Evolutionary conservation across 805 yeast genomes (phyloP).

Genomic region (Starmerella potacharoeniae): DNA sequence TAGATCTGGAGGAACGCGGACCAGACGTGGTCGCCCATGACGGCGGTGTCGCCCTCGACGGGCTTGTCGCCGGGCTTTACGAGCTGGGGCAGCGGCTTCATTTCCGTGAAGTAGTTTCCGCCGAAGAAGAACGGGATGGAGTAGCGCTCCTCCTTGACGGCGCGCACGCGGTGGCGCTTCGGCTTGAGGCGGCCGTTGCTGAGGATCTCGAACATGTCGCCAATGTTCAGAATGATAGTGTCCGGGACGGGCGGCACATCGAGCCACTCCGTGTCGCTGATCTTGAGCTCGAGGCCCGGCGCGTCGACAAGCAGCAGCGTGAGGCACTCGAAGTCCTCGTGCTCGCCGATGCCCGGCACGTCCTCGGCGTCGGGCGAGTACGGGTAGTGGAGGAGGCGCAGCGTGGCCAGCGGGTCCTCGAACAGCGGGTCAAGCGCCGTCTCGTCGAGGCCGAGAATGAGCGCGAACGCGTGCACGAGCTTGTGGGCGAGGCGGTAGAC

Average conservation of each 20-base stretch:
- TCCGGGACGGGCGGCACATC: conserved; percentile 40
- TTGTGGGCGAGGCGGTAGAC: conserved; percentile 36
- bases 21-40: conserved; percentile 14
- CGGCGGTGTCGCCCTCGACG: background rate
- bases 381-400: conserved; percentile 51
- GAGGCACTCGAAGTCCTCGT: conserved; percentile 39
- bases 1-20: conserved; percentile 3
- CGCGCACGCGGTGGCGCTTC: conserved; percentile 43
- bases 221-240: conserved; percentile 45
- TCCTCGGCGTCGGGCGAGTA: conserved; percentile 3
- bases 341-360: conserved; percentile 53
- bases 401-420: conserved; percentile 18
- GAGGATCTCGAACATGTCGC: conserved; percentile 50
- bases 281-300: conserved; percentile 46
- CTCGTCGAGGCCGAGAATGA: conserved; percentile 41
- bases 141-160: conserved; percentile 33
- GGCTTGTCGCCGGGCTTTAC: background rate
- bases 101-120: conserved; percentile 7
- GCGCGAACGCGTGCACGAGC: conserved; percentile 41
- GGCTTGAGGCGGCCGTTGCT: conserved; percentile 50
- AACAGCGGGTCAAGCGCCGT: conserved; percentile 40
- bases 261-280: conserved; percentile 46
- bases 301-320: conserved; percentile 43
- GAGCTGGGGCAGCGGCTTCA: conserved; percentile 13
- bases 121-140: conserved; percentile 20